Conservation (phyloP, 2,329 filamentous ascomycete species). For the Davidsoniella virescens region DNA sequence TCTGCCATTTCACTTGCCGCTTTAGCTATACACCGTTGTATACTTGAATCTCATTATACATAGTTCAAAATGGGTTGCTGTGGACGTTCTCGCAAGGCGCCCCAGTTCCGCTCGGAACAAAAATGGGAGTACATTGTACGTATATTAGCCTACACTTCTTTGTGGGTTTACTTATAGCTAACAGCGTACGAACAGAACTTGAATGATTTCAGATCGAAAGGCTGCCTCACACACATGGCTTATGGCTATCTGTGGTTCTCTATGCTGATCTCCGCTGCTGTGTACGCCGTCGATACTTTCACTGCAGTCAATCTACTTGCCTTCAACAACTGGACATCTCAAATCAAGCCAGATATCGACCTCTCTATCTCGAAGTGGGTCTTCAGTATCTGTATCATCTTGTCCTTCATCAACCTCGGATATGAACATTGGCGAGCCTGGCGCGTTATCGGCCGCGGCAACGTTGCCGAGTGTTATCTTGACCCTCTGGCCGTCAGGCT, state of each 20-base stretch:
- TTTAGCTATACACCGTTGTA: background rate
- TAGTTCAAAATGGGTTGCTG: constrained; percentile 45
- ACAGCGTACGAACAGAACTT: constrained; percentile 22
- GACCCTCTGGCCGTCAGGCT: constrained; percentile 73
- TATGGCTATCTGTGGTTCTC: constrained; percentile 77
- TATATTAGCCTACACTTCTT: constrained; percentile 13
- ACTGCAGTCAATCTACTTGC: constrained; percentile 81
- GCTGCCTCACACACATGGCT: constrained; percentile 60
- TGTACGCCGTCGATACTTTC: constrained; percentile 83
- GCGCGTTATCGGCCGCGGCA: constrained; percentile 66
- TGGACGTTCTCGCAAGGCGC: constrained; percentile 42
- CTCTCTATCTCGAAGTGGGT: constrained; percentile 82
- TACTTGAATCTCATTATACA: constrained; percentile 10
- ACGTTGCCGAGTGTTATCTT: constrained; percentile 81
- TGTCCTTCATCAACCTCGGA: constrained; percentile 67
- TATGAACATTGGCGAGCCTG: constrained; percentile 69
- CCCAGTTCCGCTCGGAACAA: constrained; percentile 61
- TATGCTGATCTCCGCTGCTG: constrained; percentile 60
- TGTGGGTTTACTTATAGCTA: constrained; percentile 15
- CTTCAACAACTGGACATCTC: constrained; percentile 77
- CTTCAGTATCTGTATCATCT: constrained; percentile 79
- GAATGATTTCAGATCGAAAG: constrained; percentile 68
- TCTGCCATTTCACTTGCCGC: background rate
- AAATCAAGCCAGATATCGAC: constrained; percentile 62
- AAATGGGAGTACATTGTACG: constrained; percentile 88